A percentile compares a stretch with the other conserved stretches of the same genome.
These are phyloP conservation scores for Panicum hallii DNA, from an alignment of 202 grass and related monocot species.

Conservation along the genomic window DNA sequence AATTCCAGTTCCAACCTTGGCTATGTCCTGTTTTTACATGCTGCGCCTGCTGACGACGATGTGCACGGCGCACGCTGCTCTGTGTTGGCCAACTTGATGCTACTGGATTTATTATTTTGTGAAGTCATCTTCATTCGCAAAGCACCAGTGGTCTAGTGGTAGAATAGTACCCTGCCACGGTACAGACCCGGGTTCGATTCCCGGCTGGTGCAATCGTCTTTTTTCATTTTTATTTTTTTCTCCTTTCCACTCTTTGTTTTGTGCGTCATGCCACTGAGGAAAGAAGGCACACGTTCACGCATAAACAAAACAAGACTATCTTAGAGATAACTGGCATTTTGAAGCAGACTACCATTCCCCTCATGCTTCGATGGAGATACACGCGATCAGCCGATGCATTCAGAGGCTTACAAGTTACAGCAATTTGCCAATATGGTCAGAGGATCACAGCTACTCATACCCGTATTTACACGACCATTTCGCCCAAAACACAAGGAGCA, in stretches of 20 bases:
- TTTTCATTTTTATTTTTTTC: background rate
- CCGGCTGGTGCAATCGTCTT: constrained; percentile 72
- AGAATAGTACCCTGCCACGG: constrained; percentile 99
- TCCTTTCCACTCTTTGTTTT: background rate
- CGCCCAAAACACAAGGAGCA: background rate
- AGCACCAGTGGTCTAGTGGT: constrained; percentile 99
- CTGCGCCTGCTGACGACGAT: too few species aligned
- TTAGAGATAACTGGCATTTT: background rate
- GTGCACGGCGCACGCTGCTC: too few species aligned
- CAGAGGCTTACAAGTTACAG: too few species aligned
- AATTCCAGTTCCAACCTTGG: too few species aligned
- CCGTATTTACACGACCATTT: constrained; percentile 11
- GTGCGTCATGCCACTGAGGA: background rate
- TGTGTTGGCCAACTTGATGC: too few species aligned
- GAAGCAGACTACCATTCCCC: background rate
- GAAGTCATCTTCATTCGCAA: too few species aligned
- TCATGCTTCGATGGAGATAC: too few species aligned
- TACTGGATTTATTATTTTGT: too few species aligned
- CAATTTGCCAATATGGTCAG: background rate
- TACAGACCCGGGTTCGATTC: constrained; percentile 99
- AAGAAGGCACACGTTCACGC: background rate
- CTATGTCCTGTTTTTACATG: too few species aligned
- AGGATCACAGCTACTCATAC: background rate
- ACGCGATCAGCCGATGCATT: too few species aligned
- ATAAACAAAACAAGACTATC: background rate